Conservation (phyloP, 495 filamentous ascomycete species). For the Evernia prunastri region DNA sequence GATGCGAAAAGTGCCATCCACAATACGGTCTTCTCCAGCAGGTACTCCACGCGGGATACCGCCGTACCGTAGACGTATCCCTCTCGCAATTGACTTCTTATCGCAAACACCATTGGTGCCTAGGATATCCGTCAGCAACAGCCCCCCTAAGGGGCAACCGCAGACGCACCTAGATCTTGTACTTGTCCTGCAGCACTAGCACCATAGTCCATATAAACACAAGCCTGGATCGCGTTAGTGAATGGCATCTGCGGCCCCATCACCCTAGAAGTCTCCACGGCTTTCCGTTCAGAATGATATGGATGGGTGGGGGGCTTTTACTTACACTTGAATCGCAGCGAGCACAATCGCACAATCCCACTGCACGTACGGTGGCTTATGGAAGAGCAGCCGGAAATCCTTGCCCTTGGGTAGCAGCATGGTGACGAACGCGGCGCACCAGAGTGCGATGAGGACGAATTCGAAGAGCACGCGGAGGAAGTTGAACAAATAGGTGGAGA, state of each 20-base stretch:
- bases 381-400: slow-evolving; percentile 19
- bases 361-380: slow-evolving; percentile 19
- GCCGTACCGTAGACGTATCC: not conserved
- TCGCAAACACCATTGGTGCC: not conserved
- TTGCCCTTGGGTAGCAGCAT: slow-evolving; percentile 25
- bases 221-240: not conserved
- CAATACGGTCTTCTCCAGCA: not conserved
- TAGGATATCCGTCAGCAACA: not conserved
- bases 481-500: not conserved
- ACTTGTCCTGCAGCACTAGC: slow-evolving; percentile 5
- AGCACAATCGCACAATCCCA: slow-evolving; percentile 18
- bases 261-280: not conserved
- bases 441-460: slow-evolving; percentile 11
- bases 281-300: not conserved
- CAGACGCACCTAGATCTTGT: not conserved
- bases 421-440: slow-evolving; percentile 11
- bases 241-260: too few species aligned
- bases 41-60: not conserved
- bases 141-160: not conserved
- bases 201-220: slow-evolving; percentile 4
- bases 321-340: slow-evolving; percentile 19
- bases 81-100: not conserved
- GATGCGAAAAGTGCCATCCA: not conserved
- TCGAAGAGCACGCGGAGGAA: slow-evolving; percentile 9
- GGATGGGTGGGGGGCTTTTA: not conserved